Conservation (phyloP, 257 asterid genomes). For the Plantago ovata region DNA sequence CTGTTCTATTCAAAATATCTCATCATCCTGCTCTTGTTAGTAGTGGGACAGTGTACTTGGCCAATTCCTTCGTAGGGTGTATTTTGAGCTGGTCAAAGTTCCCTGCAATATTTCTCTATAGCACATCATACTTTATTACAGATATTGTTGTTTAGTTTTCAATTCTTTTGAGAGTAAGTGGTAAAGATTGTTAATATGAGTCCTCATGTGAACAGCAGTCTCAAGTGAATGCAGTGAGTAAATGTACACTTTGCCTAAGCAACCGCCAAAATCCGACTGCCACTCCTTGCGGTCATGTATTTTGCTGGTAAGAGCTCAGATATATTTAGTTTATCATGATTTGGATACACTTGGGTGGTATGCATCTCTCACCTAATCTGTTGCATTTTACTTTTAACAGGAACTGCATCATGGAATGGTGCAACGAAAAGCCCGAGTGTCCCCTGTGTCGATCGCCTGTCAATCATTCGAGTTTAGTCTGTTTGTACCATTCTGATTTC, state of each 20-base stretch:
- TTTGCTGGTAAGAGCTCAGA: constrained; percentile 71
- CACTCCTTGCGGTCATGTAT: constrained; percentile 96
- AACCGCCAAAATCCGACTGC: constrained; percentile 90
- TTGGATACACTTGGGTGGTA: neutral
- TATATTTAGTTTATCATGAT: constrained; percentile 4
- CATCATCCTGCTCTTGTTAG: too few relatives aligned
- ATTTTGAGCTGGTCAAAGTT: too few relatives aligned
- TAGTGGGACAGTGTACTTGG: too few relatives aligned
- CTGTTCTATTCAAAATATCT: too few relatives aligned
- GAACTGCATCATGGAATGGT: constrained; percentile 99
- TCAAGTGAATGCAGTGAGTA: constrained; percentile 58
- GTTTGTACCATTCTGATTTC: constrained; percentile 89
- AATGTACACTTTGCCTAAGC: constrained; percentile 96
- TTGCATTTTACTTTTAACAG: constrained; percentile 31
- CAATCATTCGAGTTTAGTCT: constrained; percentile 80
- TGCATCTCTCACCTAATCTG: neutral
- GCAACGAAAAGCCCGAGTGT: constrained; percentile 97
- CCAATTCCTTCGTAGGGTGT: too few relatives aligned
- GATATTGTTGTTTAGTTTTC: neutral
- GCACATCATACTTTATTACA: neutral
- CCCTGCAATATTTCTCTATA: neutral
- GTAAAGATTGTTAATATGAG: neutral
- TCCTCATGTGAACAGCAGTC: constrained; percentile 39
- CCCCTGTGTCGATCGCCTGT: constrained; percentile 92
- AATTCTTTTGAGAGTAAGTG: neutral